A percentile compares a stretch with the other conserved stretches of the same genome.
Evolutionary conservation across 2,329 filamentous ascomycete genomes (phyloP).

Genomic region (Diaporthe destruens): DNA sequence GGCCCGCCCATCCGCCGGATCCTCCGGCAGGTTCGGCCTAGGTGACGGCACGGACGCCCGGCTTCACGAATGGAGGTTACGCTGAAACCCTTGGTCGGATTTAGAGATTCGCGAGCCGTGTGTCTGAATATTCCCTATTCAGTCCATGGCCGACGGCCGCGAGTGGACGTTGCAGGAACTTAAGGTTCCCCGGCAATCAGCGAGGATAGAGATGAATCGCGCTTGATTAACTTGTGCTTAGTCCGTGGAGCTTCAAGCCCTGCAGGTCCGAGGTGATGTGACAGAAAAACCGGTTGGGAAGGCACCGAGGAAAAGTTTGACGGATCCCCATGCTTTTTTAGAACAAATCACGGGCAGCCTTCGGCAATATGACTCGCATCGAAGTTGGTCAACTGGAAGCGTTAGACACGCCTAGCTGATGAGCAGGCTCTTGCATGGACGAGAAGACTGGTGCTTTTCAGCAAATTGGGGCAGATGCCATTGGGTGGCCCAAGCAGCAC

Average conservation of each 20-base stretch:
- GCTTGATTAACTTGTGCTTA: neutral
- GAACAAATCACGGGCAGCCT: conserved; percentile 28
- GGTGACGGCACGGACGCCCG: conserved; percentile 16
- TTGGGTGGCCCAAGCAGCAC: conserved; percentile 29
- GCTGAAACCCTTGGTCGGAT: neutral
- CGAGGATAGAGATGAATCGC: conserved; percentile 32
- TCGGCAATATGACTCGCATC: conserved; percentile 35
- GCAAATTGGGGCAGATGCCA: conserved; percentile 25
- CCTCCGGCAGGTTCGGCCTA: conserved; percentile 22
- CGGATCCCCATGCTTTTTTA: conserved; percentile 20
- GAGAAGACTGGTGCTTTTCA: neutral
- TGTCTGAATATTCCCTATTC: neutral
- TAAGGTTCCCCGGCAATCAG: conserved; percentile 3
- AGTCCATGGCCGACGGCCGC: neutral
- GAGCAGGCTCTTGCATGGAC: neutral
- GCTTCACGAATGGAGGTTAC: neutral
- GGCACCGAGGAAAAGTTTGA: conserved; percentile 31
- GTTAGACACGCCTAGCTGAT: conserved; percentile 1
- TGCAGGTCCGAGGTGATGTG: conserved; percentile 36
- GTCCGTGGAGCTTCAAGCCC: conserved; percentile 30
- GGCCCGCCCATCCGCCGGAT: conserved; percentile 28
- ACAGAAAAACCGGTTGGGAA: conserved; percentile 31
- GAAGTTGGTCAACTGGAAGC: neutral
- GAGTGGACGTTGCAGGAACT: conserved; percentile 7
- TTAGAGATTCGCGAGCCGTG: neutral